These are phyloP conservation scores for Phytopythium kandeliae DNA, from an alignment of 352 stramenopile genomes.

Conservation along the genomic window DNA sequence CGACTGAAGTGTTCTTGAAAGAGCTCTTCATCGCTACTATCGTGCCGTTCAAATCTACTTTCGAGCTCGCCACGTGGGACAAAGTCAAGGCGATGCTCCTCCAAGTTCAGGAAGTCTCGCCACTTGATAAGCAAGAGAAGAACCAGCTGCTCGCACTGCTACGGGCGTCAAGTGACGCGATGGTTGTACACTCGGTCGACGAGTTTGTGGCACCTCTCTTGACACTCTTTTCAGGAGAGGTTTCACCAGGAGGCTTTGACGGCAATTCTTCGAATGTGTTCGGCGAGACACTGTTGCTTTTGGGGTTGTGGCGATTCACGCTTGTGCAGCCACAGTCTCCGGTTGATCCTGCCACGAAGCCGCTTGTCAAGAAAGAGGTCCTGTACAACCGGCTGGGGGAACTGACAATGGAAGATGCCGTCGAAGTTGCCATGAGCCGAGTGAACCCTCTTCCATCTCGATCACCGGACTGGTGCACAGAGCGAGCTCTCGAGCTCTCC, in stretches of 20 bases:
- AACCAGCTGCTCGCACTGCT: slow-evolving; percentile 24
- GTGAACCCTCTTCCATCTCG: slow-evolving; percentile 34
- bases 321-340: slow-evolving; percentile 92
- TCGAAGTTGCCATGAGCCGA: slow-evolving; percentile 51
- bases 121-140: slow-evolving; percentile 14
- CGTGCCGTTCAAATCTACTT: slow-evolving; percentile 48
- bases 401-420: slow-evolving; percentile 52
- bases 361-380: slow-evolving; percentile 91
- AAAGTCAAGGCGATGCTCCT: slow-evolving; percentile 16
- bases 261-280: slow-evolving; percentile 11
- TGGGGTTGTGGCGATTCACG: slow-evolving; percentile 92
- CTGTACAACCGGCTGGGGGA: slow-evolving; percentile 85
- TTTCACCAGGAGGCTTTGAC: not conserved
- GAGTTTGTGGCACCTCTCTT: slow-evolving; percentile 35
- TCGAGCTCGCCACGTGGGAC: slow-evolving; percentile 17
- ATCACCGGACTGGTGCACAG: slow-evolving; percentile 12
- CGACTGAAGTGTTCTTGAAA: slow-evolving; percentile 25
- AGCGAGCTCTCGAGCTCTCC: not conserved
- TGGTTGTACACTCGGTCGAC: slow-evolving; percentile 26
- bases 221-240: slow-evolving; percentile 25
- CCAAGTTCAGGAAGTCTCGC: slow-evolving; percentile 11
- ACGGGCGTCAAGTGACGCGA: slow-evolving; percentile 25
- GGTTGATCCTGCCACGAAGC: slow-evolving; percentile 94
- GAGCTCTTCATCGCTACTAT: slow-evolving; percentile 48
- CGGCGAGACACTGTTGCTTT: slow-evolving; percentile 80